Conservation (phyloP, 2,329 filamentous ascomycete species). For the Dactylonectria macrodidyma region DNA sequence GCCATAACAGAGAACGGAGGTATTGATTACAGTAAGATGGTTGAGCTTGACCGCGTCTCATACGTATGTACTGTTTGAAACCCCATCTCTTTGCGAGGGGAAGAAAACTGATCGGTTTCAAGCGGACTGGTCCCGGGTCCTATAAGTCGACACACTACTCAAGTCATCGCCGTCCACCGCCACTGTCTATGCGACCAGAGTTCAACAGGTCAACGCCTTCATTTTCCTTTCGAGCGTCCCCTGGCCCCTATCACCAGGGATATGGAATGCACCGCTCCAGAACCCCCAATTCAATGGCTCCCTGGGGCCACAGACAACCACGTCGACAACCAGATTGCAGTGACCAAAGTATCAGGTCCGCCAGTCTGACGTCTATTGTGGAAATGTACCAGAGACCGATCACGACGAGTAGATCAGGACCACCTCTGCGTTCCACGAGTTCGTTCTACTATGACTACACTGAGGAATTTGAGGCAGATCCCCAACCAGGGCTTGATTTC, state of each 20-base stretch:
- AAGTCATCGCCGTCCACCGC: constrained; percentile 54
- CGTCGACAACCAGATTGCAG: constrained; percentile 53
- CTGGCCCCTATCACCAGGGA: constrained; percentile 42
- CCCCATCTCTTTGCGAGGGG: constrained; percentile 7
- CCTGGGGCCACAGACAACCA: constrained; percentile 45
- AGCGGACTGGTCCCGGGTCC: constrained; percentile 63
- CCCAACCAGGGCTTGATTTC: constrained; percentile 33
- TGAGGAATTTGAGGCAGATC: constrained; percentile 62
- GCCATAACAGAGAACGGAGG: constrained; percentile 63
- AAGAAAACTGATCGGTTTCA: constrained; percentile 21
- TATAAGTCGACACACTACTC: constrained; percentile 57
- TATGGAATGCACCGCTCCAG: constrained; percentile 46
- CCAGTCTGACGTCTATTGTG: constrained; percentile 66
- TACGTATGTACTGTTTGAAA: constrained; percentile 55
- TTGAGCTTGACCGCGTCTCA: constrained; percentile 64
- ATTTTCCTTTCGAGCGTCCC: constrained; percentile 51
- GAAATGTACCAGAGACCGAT: constrained; percentile 61
- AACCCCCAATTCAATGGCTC: constrained; percentile 55
- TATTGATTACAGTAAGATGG: constrained; percentile 66
- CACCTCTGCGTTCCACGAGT: constrained; percentile 49
- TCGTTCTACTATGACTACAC: constrained; percentile 69
- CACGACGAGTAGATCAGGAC: constrained; percentile 46
- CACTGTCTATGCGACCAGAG: constrained; percentile 58
- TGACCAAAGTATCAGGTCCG: constrained; percentile 58
- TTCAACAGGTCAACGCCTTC: constrained; percentile 59